phyloP scores from a whole-genome alignment of 495 filamentous ascomycete genomes.

The Platismatia glauca region DNA sequence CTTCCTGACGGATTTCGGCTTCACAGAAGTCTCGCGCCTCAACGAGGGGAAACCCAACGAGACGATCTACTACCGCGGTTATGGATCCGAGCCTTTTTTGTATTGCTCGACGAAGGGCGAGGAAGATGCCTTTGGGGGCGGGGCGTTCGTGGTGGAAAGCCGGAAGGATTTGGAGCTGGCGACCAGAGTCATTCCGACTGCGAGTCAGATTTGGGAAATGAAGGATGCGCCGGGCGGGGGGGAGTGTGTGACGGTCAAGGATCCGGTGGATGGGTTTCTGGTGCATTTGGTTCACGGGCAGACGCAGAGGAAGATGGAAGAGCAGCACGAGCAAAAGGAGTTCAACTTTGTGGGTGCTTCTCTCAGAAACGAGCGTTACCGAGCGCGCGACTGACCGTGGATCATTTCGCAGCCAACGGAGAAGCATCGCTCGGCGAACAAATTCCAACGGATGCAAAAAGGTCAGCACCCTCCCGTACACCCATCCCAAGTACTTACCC shows the following conservation, averaged over 20 bases:
- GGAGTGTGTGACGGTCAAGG: constrained; percentile 27
- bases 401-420: background rate
- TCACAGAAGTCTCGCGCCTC: constrained; percentile 33
- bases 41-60: constrained; percentile 29
- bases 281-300: constrained; percentile 32
- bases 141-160: constrained; percentile 46
- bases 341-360: constrained; percentile 7
- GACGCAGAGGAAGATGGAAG: constrained; percentile 8
- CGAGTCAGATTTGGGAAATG: constrained; percentile 26
- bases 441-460: constrained; percentile 7
- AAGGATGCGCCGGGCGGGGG: constrained; percentile 31
- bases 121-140: constrained; percentile 45
- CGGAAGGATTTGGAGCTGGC: constrained; percentile 43
- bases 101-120: constrained; percentile 40
- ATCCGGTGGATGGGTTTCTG: constrained; percentile 31
- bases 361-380: background rate
- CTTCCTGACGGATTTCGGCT: constrained; percentile 52
- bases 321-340: background rate
- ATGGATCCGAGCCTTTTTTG: constrained; percentile 51
- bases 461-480: constrained; percentile 1
- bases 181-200: constrained; percentile 18
- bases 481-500: constrained; percentile 1
- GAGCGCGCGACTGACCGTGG: background rate
- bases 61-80: constrained; percentile 50
- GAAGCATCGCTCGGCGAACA: constrained; percentile 11